Evolutionary conservation across 2,329 filamentous ascomycete species (phyloP).

Genomic region (Pseudogymnoascus pannorum): DNA sequence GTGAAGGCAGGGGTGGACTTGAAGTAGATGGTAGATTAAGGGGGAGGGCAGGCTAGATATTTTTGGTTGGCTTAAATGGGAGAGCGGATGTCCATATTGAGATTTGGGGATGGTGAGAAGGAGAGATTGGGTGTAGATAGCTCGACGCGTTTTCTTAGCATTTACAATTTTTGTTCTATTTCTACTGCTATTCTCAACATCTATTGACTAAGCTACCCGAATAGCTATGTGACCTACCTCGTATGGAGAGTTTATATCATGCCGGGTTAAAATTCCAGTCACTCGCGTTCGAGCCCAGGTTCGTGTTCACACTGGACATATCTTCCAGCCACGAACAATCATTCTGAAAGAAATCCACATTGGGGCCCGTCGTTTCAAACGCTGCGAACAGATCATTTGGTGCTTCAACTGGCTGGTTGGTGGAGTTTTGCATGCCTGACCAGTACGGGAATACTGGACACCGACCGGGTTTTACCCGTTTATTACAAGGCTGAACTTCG

Average conservation of each 20-base stretch:
- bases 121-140: slow-evolving; percentile 1
- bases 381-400: background rate
- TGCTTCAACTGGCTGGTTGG: background rate
- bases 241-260: background rate
- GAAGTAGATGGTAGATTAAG: slow-evolving; percentile 1
- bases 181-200: background rate
- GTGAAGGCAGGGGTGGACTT: slow-evolving; percentile 1
- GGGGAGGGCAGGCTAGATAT: background rate
- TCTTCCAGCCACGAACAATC: background rate
- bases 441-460: background rate
- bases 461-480: background rate
- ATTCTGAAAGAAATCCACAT: background rate
- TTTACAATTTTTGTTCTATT: background rate
- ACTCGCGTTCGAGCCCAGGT: background rate
- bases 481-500: background rate
- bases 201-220: background rate
- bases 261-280: background rate
- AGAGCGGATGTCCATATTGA: background rate
- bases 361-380: background rate
- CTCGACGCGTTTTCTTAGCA: slow-evolving; percentile 3
- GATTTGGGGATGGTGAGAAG: background rate
- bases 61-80: background rate
- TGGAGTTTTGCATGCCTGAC: background rate
- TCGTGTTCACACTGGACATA: background rate
- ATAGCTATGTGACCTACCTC: background rate